phyloP scores from a whole-genome alignment of 768 basidiomycete species.

The Hebeloma cylindrosporum region DNA sequence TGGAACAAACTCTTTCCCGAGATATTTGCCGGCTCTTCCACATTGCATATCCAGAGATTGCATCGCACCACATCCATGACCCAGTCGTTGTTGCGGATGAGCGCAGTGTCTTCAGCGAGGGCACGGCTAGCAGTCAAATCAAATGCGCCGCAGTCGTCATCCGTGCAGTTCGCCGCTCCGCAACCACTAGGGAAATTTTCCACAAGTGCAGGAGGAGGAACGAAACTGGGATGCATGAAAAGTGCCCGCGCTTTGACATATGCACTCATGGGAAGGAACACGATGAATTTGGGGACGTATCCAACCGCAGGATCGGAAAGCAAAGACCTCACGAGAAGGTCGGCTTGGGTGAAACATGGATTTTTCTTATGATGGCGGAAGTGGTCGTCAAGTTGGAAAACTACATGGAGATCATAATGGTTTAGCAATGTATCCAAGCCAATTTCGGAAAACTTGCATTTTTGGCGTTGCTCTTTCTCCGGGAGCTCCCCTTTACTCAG shows the following conservation, averaged over 20 bases:
- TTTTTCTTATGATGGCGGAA: background rate
- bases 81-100: slow-evolving; percentile 14
- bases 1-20: slow-evolving; percentile 4
- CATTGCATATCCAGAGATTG: slow-evolving; percentile 19
- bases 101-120: slow-evolving; percentile 7
- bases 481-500: slow-evolving; percentile 22
- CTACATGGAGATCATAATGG: slow-evolving; percentile 1
- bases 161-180: slow-evolving; percentile 6
- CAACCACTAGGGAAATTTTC: slow-evolving; percentile 18
- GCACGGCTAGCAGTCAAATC: slow-evolving; percentile 15
- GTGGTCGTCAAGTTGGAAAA: slow-evolving; percentile 10
- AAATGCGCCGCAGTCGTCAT: slow-evolving; percentile 17
- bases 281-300: slow-evolving; percentile 21
- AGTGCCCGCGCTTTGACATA: slow-evolving; percentile 12
- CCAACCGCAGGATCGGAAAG: slow-evolving; percentile 17
- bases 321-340: slow-evolving; percentile 22
- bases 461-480: slow-evolving; percentile 12
- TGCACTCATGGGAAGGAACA: slow-evolving; percentile 7
- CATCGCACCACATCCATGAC: slow-evolving; percentile 13
- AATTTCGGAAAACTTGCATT: slow-evolving; percentile 13
- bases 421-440: background rate
- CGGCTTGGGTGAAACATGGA: slow-evolving; percentile 22
- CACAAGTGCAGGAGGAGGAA: slow-evolving; percentile 13
- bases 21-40: background rate
- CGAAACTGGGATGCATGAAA: slow-evolving; percentile 16